Evolutionary conservation across 2,329 filamentous ascomycete genomes (phyloP), one percentile per base, ranked within the genome.

Genomic region (Mycocentrospora acerina): DNA sequence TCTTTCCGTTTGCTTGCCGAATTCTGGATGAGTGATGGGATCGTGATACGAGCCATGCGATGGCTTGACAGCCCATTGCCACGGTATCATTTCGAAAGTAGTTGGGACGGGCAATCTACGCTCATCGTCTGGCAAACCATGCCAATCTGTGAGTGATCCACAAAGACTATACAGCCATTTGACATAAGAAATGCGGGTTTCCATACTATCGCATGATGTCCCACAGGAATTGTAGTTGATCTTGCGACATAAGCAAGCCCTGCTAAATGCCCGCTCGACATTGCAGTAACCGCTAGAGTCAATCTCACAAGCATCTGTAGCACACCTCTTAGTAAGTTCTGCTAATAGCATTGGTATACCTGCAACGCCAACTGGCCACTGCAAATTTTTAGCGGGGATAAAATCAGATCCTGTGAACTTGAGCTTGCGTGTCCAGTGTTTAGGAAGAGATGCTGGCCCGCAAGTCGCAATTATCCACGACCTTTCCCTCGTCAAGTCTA

Each of bases 391-490:
- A 7, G 43, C 42, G 25, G 56, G 57, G 16, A 66, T 66, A 30
- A 55, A 65, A 8, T 37, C 43, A 34, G 45, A 56, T 29, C 29
- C 38, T 17, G 55, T 63, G 14, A 44, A 59, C 37, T 53, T 52
- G 35, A 64, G 54, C 18, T 5, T 30, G n/a, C 53, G 40, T 15
- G 29, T 59, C 63, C 62, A 64, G 31, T 61, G 47, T 2, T 27
- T 14, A 15, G 57, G 53, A 22, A 62, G 19, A 9, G 44, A 53
- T 3, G 22, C 40, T 15, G 51, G 30, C 14, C 62, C 61, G 43
- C 62, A 66, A 17, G 55, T 63, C 26, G 56, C 60, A 44, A 55
- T 48, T 29, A 66, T 45, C 62, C 61, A 66, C 7, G 64, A 32
- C n/a, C 53, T 50, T 40, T 63, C 53, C 27, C 27, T 55, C 24